A percentile compares a stretch with the other conserved stretches of the same genome.
Evolutionary conservation across 2,329 filamentous ascomycete genomes (phyloP).

Genomic region (Ophiostoma himal-ulmi): DNA sequence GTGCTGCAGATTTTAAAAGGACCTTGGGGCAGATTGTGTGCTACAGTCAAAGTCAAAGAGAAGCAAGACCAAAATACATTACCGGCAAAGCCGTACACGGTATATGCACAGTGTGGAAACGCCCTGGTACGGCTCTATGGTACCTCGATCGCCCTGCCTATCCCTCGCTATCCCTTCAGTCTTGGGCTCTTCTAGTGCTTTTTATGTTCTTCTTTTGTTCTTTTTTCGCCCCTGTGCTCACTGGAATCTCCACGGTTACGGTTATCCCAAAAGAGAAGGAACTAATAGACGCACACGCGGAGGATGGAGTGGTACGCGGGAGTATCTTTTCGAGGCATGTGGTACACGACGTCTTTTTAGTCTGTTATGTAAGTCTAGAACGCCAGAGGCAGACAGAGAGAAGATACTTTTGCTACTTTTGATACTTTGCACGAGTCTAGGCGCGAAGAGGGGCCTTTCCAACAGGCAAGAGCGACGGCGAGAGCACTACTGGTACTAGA

Average conservation of each 20-base stretch:
- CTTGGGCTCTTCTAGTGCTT: background rate
- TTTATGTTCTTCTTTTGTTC: background rate
- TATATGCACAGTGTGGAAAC: background rate
- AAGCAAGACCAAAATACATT: background rate
- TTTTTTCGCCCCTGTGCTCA: constrained; percentile 10
- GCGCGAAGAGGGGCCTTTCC: background rate
- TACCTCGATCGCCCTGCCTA: background rate
- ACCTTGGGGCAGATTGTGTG: background rate
- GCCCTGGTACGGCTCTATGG: background rate
- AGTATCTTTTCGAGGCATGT: background rate
- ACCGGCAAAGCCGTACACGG: constrained; percentile 5
- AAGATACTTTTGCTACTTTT: background rate
- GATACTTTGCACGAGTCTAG: background rate
- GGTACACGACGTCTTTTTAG: background rate
- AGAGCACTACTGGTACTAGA: background rate
- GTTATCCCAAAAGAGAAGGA: constrained; percentile 17
- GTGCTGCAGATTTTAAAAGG: background rate
- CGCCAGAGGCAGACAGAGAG: background rate
- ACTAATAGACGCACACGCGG: background rate
- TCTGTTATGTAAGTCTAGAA: background rate
- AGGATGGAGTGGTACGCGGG: background rate
- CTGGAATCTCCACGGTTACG: constrained; percentile 14
- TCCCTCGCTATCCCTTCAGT: background rate
- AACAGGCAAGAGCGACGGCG: background rate
- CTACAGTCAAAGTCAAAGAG: too few species aligned